These are phyloP conservation scores for Hypoxylon perforatum DNA, from an alignment of 495 filamentous ascomycete genomes.

Conservation along the genomic window DNA sequence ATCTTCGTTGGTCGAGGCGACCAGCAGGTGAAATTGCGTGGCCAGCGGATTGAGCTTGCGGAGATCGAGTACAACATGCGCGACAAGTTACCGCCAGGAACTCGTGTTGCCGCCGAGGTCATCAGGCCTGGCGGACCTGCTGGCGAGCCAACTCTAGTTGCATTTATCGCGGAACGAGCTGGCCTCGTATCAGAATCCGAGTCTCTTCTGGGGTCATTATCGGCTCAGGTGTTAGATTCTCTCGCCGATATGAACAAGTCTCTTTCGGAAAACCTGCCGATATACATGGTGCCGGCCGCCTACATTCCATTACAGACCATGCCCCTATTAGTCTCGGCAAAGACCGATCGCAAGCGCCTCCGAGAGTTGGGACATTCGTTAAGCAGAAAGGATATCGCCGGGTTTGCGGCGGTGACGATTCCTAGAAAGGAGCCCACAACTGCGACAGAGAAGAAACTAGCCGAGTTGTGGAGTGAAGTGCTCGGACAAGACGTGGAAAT, in stretches of 20 bases:
- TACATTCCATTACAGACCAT: constrained; percentile 68
- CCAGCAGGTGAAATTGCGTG: constrained; percentile 73
- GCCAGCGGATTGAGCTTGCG: constrained; percentile 72
- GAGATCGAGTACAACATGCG: constrained; percentile 71
- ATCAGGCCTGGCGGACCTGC: constrained; percentile 52
- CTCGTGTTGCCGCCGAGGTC: constrained; percentile 55
- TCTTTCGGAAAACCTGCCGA: constrained; percentile 54
- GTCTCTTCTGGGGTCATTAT: constrained; percentile 40
- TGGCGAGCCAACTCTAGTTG: constrained; percentile 53
- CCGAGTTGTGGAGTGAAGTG: constrained; percentile 46
- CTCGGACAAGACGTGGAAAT: constrained; percentile 43
- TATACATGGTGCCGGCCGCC: constrained; percentile 71
- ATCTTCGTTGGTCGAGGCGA: constrained; percentile 72
- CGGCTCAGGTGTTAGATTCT: constrained; percentile 42
- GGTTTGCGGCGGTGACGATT: constrained; percentile 33
- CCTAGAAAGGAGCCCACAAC: constrained; percentile 43
- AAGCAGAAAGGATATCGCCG: constrained; percentile 47
- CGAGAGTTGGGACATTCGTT: constrained; percentile 49
- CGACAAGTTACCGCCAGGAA: constrained; percentile 47
- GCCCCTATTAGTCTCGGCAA: constrained; percentile 67
- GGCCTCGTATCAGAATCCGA: constrained; percentile 34
- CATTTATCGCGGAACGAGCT: constrained; percentile 49
- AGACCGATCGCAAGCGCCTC: constrained; percentile 71
- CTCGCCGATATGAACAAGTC: constrained; percentile 41
- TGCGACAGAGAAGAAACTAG: constrained; percentile 44